Conservation (phyloP, 176 grass and related monocot species). For the Raddia guianensis region DNA sequence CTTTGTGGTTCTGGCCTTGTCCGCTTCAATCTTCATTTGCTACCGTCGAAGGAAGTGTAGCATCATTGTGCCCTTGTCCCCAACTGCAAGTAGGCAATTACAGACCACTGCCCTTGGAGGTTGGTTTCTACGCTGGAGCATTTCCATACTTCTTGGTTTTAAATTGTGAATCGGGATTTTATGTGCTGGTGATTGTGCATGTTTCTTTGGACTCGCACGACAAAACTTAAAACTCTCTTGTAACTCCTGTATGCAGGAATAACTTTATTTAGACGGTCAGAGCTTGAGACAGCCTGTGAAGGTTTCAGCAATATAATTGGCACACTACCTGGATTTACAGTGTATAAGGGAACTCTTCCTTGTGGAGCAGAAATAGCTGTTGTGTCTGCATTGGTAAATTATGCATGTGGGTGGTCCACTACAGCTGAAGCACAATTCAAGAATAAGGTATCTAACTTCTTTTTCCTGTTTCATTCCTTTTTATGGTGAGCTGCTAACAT, state of each 20-base stretch:
- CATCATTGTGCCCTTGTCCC: constrained; percentile 66
- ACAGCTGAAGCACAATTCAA: constrained; percentile 65
- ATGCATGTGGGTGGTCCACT: constrained; percentile 57
- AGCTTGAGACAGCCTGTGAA: constrained; percentile 86
- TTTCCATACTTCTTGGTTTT: constrained; percentile 27
- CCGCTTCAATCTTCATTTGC: constrained; percentile 47
- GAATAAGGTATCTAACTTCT: constrained; percentile 64
- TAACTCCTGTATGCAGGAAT: constrained; percentile 56
- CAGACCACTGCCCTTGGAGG: constrained; percentile 60
- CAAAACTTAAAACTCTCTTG: constrained; percentile 5
- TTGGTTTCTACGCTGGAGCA: constrained; percentile 36
- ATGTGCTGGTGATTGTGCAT: neutral
- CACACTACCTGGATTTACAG: constrained; percentile 48
- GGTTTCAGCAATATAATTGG: constrained; percentile 86
- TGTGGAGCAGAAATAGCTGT: constrained; percentile 86
- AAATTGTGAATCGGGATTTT: neutral
- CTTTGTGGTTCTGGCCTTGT: constrained; percentile 36
- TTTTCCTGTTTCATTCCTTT: constrained; percentile 21
- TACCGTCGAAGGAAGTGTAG: constrained; percentile 47
- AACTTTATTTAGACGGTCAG: constrained; percentile 54
- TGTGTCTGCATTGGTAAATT: constrained; percentile 50
- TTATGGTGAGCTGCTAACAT: constrained; percentile 19
- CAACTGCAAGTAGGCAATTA: constrained; percentile 55
- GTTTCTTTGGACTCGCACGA: constrained; percentile 5
- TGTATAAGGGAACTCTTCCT: constrained; percentile 94